Percentiles rank a stretch among this genome's conserved stretches.
These are phyloP conservation scores for Nannochloris sp. DNA, from an alignment of 139 green algal species.

Conservation along the genomic window DNA sequence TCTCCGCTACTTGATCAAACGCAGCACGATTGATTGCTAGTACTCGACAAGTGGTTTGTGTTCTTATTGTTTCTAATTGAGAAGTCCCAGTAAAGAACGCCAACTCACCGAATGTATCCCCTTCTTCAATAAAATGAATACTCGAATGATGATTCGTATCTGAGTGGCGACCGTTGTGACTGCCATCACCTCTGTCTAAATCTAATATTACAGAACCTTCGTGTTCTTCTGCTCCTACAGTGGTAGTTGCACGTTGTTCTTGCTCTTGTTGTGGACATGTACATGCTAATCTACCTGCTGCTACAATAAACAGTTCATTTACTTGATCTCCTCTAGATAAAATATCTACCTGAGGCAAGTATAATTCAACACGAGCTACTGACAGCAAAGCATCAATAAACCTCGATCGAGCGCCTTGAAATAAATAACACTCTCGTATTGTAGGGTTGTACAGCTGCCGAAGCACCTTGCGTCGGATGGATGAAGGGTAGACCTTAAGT, in stretches of 20 bases:
- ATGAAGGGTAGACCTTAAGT: conserved; percentile 39
- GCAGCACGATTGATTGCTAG: conserved; percentile 9
- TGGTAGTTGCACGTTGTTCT: background rate
- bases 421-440: conserved; percentile 47
- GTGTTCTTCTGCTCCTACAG: background rate
- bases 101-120: conserved; percentile 4
- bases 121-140: conserved; percentile 9
- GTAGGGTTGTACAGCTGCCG: conserved; percentile 42
- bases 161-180: too few relatives aligned
- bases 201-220: too few relatives aligned
- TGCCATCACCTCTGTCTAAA: too few relatives aligned
- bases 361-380: conserved; percentile 42
- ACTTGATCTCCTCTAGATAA: conserved; percentile 36
- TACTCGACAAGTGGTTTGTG: conserved; percentile 3
- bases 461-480: conserved; percentile 41
- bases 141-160: too few relatives aligned
- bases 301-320: conserved; percentile 47
- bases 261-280: too few relatives aligned
- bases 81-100: conserved; percentile 7
- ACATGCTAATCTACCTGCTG: conserved; percentile 17
- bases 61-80: conserved; percentile 4
- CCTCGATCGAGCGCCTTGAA: conserved; percentile 24
- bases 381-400: conserved; percentile 58
- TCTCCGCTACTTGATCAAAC: conserved; percentile 13
- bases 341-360: conserved; percentile 51